These are phyloP conservation scores for Saposhnikovia divaricata DNA, from an alignment of 129 eudicot species.

Conservation along the genomic window DNA sequence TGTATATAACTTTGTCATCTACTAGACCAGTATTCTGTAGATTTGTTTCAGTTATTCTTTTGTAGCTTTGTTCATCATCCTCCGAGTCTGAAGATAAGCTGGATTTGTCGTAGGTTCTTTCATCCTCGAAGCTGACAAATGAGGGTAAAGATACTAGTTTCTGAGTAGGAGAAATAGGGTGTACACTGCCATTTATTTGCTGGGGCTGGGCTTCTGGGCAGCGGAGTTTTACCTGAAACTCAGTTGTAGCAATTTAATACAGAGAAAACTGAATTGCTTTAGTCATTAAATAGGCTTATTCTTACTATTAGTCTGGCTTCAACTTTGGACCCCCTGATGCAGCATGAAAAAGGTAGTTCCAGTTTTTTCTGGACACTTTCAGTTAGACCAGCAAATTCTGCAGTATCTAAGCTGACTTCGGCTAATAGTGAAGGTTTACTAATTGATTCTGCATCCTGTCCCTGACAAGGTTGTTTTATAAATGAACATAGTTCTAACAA, in stretches of 20 bases:
- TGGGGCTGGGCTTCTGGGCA: slow-evolving; percentile 26
- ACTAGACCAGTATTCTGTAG: slow-evolving; percentile 22
- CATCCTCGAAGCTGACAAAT: slow-evolving; percentile 35
- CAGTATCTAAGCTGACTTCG: slow-evolving; percentile 27
- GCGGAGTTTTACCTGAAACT: slow-evolving; percentile 44
- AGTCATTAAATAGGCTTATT: neutral
- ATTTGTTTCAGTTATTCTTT: slow-evolving; percentile 25
- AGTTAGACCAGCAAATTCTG: slow-evolving; percentile 19
- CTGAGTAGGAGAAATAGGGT: slow-evolving; percentile 50
- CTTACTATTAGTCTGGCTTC: slow-evolving; percentile 38
- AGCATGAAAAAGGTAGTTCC: slow-evolving; percentile 36
- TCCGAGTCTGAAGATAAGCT: slow-evolving; percentile 35
- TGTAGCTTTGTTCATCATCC: slow-evolving; percentile 33
- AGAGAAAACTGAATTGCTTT: neutral
- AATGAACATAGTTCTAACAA: neutral
- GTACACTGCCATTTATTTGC: slow-evolving; percentile 29
- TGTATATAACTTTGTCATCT: slow-evolving; percentile 18
- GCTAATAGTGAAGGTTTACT: slow-evolving; percentile 28
- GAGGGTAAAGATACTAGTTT: slow-evolving; percentile 36
- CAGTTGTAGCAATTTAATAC: slow-evolving; percentile 3
- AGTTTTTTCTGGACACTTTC: slow-evolving; percentile 25
- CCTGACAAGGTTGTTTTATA: slow-evolving; percentile 25
- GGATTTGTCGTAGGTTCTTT: slow-evolving; percentile 19
- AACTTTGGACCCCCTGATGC: slow-evolving; percentile 25
- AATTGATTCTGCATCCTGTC: slow-evolving; percentile 23